Evolutionary conservation across 2,329 filamentous ascomycete genomes (phyloP), one percentile per base, ranked within the genome.

Genomic region (Colletotrichum tofieldiae): DNA sequence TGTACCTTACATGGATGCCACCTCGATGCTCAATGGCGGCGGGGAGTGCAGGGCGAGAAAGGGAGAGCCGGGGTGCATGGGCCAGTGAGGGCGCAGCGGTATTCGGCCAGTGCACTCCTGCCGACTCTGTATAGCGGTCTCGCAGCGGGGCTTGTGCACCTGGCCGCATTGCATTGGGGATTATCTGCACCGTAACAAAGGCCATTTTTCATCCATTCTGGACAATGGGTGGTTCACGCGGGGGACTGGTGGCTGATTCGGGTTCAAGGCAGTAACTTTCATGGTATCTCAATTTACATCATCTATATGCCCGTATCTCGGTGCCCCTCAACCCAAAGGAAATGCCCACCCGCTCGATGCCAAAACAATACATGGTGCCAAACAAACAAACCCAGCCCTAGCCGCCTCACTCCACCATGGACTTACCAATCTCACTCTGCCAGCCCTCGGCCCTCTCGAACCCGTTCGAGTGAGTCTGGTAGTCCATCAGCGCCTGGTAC

Each of bases 371-470:
- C 32, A 39, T 12, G 37, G n/a, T 64, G 18, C 49, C 39, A 41
- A 62, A 52, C n/a, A 41, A 29, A 39, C 7, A 51, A 58, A 56
- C 58, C 8, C 39, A 29, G n/a, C 54, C 47, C 18, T 32, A 7
- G 32, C 52, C 20, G n/a, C 52, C 52, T 75, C 76, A 86, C 18
- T 81, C 78, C 47, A 79, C 82, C 92, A 94, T 94, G 18, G 86
- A 86, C 87, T 94, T 95, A 47, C 93, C 94, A 87, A 98, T 97
- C 84, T 97, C 93, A 79, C 93, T 95, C 82, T 92, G 84, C 94
- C 95, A 98, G 39, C 91, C 89, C 75, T 90, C 87, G 1, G 93
- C 93, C 74, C 93, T 87, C 84, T 96, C 94, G 76, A 96, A 96
- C 5, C 94, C 94, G 81, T 96, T 95, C 47, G 88, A 86, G 74